Base-by-base conservation (phyloP, 352 stramenopile genomes). In the Pythium sp. region DNA sequence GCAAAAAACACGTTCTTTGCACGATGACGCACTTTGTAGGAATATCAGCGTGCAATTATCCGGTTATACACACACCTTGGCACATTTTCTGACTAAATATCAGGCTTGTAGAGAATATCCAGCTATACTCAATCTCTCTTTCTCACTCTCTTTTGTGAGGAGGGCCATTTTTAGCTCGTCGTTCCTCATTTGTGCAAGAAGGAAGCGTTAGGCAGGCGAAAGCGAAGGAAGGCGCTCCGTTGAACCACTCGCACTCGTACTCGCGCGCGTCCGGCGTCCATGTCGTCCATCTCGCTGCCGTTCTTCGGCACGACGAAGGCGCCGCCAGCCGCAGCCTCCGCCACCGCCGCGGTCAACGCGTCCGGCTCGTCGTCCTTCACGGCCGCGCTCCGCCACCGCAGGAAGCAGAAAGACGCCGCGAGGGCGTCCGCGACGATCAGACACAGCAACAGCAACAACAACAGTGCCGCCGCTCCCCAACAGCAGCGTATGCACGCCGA, bases 221-320 rank as follows among this genome's bases (percentile, higher is more conserved):
- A 32, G 30, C 30, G 30, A 32, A 32, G 38, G 38, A 43, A 46
- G 6, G 38, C 38, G 38, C 38, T 20, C 38, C 14, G 38, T 46
- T 46, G 38, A 46, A 14, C 38, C 38, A 18, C 38, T 32, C 30
- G 30, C 38, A 18, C 38, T 32, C 30, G 30, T 12, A 18, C 38
- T 46, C 38, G 38, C 38, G 38, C 38, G 38, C 38, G 38, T 15
- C 38, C 38, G 38, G 12, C 30, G 30, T 32, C 30, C 49, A 65
- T 71, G 60, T 72, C 59, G 30, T 67, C 51, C 30, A 43, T 72
- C 28, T 72, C 66, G 53, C 22, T 58, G 59, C 59, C 59, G 66
- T 72, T 67, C 66, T 63, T 67, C 22, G 15, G 51, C 14, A 11
- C 59, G 20, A 11, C 59, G 20, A 57, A 20, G 8, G 47, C 59